phyloP scores from a whole-genome alignment of 148 eudicot species.

The Rheum nobile region DNA sequence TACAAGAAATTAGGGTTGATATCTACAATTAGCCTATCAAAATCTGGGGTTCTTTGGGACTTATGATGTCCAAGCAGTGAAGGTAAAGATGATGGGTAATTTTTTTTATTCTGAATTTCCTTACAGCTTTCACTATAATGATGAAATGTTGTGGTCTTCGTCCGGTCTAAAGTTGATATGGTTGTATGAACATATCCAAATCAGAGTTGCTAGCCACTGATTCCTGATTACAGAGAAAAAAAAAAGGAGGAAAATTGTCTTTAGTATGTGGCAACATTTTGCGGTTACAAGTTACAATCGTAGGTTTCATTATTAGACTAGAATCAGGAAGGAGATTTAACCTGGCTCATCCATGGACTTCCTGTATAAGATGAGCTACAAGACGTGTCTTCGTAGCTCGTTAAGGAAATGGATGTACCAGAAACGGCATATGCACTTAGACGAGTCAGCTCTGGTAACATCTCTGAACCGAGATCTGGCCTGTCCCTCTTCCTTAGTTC shows the following conservation, averaged over 20 bases:
- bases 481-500: slow-evolving; percentile 70
- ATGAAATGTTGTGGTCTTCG: slow-evolving; percentile 3
- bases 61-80: background rate
- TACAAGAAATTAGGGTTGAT: background rate
- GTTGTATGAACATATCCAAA: background rate
- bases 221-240: slow-evolving; percentile 2
- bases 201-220: slow-evolving; percentile 1
- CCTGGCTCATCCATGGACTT: background rate
- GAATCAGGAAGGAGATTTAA: background rate
- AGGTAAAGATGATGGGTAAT: background rate
- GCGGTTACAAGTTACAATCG: background rate
- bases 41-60: background rate
- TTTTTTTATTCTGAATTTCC: background rate
- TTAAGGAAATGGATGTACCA: background rate
- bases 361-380: background rate
- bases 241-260: background rate
- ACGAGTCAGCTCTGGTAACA: slow-evolving; percentile 51
- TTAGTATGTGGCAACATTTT: background rate
- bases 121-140: background rate
- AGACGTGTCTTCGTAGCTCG: background rate
- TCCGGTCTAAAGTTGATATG: background rate
- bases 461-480: slow-evolving; percentile 46
- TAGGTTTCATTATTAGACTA: background rate
- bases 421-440: slow-evolving; percentile 12
- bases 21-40: background rate